Evolutionary conservation across 106 monocot species (phyloP).

Genomic region (Platanthera guangdongensis): DNA sequence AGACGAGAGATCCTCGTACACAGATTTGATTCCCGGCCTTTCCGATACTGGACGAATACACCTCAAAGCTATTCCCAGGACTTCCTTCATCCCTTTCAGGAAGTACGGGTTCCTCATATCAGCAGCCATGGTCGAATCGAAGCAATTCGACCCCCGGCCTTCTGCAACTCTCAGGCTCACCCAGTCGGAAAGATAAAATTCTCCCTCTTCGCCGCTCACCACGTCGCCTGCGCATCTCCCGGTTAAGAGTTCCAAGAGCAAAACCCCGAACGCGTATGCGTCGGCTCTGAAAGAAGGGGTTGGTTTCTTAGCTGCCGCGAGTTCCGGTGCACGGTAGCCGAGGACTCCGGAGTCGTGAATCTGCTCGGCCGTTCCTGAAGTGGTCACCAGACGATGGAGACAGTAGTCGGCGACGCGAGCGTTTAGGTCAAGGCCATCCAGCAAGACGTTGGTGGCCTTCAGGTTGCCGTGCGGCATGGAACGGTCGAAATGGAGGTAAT

Average conservation of each 20-base stretch:
- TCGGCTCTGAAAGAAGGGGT: conserved; percentile 80
- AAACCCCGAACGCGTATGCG: conserved; percentile 77
- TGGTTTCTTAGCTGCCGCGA: conserved; percentile 72
- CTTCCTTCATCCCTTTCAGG: conserved; percentile 68
- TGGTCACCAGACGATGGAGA: conserved; percentile 95
- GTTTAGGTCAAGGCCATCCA: conserved; percentile 86
- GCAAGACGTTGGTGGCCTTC: conserved; percentile 77
- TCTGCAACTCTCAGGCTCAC: conserved; percentile 76
- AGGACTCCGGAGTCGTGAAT: conserved; percentile 64
- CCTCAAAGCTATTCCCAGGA: conserved; percentile 82
- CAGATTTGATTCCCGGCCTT: conserved; percentile 85
- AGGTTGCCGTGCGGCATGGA: conserved; percentile 89
- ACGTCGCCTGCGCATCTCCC: conserved; percentile 89
- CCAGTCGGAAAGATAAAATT: conserved; percentile 74
- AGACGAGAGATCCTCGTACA: conserved; percentile 94
- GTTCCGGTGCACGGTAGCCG: conserved; percentile 88
- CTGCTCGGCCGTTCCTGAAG: conserved; percentile 62
- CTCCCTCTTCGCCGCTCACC: conserved; percentile 65
- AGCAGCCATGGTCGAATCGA: conserved; percentile 43
- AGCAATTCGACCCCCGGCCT: conserved; percentile 73
- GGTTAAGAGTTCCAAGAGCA: conserved; percentile 78
- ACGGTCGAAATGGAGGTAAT: conserved; percentile 95
- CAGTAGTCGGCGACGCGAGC: conserved; percentile 87
- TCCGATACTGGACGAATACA: conserved; percentile 77
- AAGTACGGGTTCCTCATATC: conserved; percentile 21